Percentiles rank a stretch among this genome's conserved stretches.
phyloP scores from a whole-genome alignment of 805 yeast genomes.

The Ogataea paraovalis region DNA sequence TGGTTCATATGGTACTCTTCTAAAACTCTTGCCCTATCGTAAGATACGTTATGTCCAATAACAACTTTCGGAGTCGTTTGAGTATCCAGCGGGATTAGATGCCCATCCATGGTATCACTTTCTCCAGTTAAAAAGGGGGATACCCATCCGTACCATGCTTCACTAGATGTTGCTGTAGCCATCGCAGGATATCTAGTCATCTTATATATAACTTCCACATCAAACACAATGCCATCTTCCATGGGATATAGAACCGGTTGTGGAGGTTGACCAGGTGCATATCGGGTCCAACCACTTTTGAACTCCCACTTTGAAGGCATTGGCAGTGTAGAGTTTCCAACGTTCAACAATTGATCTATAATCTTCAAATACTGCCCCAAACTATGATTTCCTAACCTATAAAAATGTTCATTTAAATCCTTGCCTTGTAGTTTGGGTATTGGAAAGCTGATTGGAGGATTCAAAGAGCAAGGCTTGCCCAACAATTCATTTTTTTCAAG shows the following conservation, averaged over 20 bases:
- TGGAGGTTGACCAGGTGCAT: conserved; percentile 53
- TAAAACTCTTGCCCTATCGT: conserved; percentile 78
- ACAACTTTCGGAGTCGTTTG: conserved; percentile 49
- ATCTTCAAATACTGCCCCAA: conserved; percentile 57
- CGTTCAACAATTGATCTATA: conserved; percentile 40
- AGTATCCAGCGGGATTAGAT: conserved; percentile 73
- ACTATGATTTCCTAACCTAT: conserved; percentile 56
- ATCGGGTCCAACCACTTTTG: conserved; percentile 78
- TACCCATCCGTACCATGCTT: conserved; percentile 94
- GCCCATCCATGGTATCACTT: conserved; percentile 43
- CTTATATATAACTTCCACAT: conserved; percentile 83
- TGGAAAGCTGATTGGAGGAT: conserved; percentile 53
- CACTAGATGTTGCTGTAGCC: conserved; percentile 71
- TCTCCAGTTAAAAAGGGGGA: conserved; percentile 74
- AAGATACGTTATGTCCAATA: conserved; percentile 88
- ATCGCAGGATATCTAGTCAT: conserved; percentile 68
- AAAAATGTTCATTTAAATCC: conserved; percentile 81
- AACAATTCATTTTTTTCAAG: conserved; percentile 60
- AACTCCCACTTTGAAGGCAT: conserved; percentile 52
- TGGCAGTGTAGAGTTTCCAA: conserved; percentile 32
- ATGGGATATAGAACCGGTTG: conserved; percentile 59
- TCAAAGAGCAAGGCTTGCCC: conserved; percentile 65
- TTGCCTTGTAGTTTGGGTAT: conserved; percentile 74
- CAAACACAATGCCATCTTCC: conserved; percentile 76
- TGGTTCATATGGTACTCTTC: conserved; percentile 75